Base-by-base conservation (phyloP, 768 basidiomycete species). In the Agaricus subrufescens region DNA sequence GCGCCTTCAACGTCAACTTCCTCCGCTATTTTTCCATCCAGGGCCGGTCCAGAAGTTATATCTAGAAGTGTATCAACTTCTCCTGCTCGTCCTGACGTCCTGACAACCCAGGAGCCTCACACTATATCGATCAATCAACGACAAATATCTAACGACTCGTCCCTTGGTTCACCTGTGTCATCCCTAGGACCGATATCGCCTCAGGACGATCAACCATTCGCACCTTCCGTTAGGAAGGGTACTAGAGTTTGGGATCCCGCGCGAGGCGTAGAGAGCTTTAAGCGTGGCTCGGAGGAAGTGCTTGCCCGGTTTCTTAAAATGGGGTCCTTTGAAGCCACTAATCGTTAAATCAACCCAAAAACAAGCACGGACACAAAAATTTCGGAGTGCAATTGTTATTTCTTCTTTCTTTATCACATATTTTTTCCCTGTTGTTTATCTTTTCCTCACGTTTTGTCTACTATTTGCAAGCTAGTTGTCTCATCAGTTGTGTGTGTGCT, bases 241-340 rank as follows among this genome's bases (percentile, higher is more conserved):
- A 80, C 78, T 2, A 80, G 91, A 23, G 86, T 89, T 4, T 96
- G 89, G 85, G 92, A 94, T 66, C 93, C 93, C 15, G 84, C 85
- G 9, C 84, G 92, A 23, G 87, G 86, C 44, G 85, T 94, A 2
- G 93, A 95, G 57, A 63, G 89, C 40, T 93, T 94, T 72, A 94
- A 93, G 69, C 83, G 82, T 50, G 87, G 87, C 12, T 93, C 91
- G 2, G 92, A 95, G 67, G 89, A 94, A 63, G 91, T 94, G 26
- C 75, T 95, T 29, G 83, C 88, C 9, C 77, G 89, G 47, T 94
- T 95, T 70, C 73, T 94, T 73, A 87, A 82, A 65, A 85, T 87
- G 80, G 84, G 86, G 23, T 81, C 85, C 47, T 86, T 82, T 78
- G 86, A 83, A 27, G 82, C 83, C 47, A 66, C 40, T 46, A 50